Conservation (phyloP, 1,284 basidiomycete species). For the Lignosus rhinocerotis region DNA sequence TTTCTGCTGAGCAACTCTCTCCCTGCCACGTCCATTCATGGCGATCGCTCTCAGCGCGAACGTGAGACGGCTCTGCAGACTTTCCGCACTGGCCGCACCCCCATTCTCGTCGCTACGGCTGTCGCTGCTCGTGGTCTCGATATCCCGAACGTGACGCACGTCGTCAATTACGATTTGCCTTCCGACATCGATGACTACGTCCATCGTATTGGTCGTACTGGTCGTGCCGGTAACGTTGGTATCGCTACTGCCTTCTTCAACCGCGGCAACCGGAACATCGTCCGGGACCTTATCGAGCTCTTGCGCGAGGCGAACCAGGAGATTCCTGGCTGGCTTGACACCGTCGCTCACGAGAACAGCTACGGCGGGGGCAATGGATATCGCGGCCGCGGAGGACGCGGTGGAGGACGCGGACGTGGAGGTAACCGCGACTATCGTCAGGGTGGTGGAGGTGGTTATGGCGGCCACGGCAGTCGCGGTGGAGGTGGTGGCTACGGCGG, state of each 20-base stretch:
- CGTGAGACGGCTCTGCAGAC: conserved; percentile 95
- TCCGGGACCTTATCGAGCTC: conserved; percentile 89
- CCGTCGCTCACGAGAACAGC: conserved; percentile 80
- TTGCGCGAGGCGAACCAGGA: conserved; percentile 98
- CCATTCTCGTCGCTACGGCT: conserved; percentile 96
- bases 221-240: conserved; percentile 99
- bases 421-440: conserved; percentile 48
- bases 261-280: conserved; percentile 89
- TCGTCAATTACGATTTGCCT: conserved; percentile 98
- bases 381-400: conserved; percentile 63
- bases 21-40: conserved; percentile 96
- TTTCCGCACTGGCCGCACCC: conserved; percentile 93
- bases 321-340: conserved; percentile 90
- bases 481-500: conserved; percentile 36
- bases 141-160: conserved; percentile 99
- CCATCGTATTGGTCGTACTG: conserved; percentile 98
- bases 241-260: conserved; percentile 95
- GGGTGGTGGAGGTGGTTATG: conserved; percentile 39
- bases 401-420: conserved; percentile 48
- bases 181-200: conserved; percentile 99
- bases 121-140: conserved; percentile 99
- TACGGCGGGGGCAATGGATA: conserved; percentile 60
- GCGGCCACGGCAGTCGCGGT: conserved; percentile 38
- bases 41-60: conserved; percentile 97
- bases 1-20: conserved; percentile 88